phyloP scores from a whole-genome alignment of 352 stramenopile genomes.

The Pythium graminicola region DNA sequence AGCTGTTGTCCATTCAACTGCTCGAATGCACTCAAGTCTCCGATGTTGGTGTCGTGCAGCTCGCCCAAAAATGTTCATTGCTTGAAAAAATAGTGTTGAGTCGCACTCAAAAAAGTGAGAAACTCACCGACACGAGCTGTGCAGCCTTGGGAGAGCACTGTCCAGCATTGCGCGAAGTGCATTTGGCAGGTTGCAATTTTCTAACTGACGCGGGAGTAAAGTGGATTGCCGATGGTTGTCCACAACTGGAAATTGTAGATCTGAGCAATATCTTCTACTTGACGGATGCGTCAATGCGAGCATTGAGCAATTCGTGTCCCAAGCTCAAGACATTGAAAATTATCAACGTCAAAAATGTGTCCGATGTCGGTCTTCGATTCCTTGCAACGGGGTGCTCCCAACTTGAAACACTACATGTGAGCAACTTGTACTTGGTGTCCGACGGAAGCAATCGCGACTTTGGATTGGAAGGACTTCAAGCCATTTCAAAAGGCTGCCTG shows the following conservation, averaged over 20 bases:
- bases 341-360: constrained; percentile 67
- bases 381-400: constrained; percentile 77
- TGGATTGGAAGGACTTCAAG: constrained; percentile 87
- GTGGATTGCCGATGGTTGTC: constrained; percentile 82
- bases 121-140: constrained; percentile 86
- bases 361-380: constrained; percentile 77
- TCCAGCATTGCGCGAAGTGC: constrained; percentile 43
- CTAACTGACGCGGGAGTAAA: constrained; percentile 88
- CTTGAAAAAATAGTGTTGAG: constrained; percentile 72
- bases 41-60: constrained; percentile 76
- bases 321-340: constrained; percentile 37
- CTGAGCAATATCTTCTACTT: constrained; percentile 77
- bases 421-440: constrained; percentile 86
- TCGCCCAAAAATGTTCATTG: constrained; percentile 64
- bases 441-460: constrained; percentile 91
- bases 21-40: constrained; percentile 73
- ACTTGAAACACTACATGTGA: constrained; percentile 65
- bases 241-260: constrained; percentile 67
- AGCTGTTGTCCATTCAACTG: constrained; percentile 64
- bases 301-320: constrained; percentile 33
- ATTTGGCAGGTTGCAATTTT: constrained; percentile 77
- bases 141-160: constrained; percentile 71
- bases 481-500: constrained; percentile 54
- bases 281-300: constrained; percentile 69
- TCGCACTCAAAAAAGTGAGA: constrained; percentile 49